phyloP scores from a whole-genome alignment of 768 basidiomycete genomes.

The Mycena filopes region DNA sequence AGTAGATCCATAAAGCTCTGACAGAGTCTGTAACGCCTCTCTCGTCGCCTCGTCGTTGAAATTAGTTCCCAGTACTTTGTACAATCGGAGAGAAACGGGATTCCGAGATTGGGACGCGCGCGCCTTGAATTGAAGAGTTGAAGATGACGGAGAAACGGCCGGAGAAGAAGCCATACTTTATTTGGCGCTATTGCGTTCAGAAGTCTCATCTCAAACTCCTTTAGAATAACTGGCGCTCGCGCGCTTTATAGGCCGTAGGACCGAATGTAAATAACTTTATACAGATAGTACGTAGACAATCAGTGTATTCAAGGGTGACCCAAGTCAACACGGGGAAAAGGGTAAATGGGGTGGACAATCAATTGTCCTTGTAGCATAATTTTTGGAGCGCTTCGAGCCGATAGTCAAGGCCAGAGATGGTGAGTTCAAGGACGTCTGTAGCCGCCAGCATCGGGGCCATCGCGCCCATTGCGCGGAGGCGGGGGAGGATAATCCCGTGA shows the following conservation, averaged over 20 bases:
- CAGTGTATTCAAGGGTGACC: constrained; percentile 16
- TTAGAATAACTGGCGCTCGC: no score
- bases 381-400: not conserved
- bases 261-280: no score
- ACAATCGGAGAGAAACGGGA: constrained; percentile 87
- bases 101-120: constrained; percentile 57
- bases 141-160: constrained; percentile 23
- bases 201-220: not conserved
- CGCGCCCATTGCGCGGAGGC: constrained; percentile 58
- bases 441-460: constrained; percentile 46
- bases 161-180: constrained; percentile 24
- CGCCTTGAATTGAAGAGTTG: constrained; percentile 30
- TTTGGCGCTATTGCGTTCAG: not conserved
- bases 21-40: constrained; percentile 86
- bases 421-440: constrained; percentile 54
- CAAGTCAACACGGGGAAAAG: constrained; percentile 14
- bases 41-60: constrained; percentile 81
- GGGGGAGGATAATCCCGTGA: constrained; percentile 46
- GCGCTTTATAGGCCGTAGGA: no score
- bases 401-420: not conserved
- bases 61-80: constrained; percentile 87
- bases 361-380: constrained; percentile 15
- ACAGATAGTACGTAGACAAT: not conserved
- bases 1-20: constrained; percentile 71
- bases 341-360: not conserved